These are phyloP conservation scores for Populus deltoides DNA, from an alignment of 345 rosid species.

Conservation along the genomic window DNA sequence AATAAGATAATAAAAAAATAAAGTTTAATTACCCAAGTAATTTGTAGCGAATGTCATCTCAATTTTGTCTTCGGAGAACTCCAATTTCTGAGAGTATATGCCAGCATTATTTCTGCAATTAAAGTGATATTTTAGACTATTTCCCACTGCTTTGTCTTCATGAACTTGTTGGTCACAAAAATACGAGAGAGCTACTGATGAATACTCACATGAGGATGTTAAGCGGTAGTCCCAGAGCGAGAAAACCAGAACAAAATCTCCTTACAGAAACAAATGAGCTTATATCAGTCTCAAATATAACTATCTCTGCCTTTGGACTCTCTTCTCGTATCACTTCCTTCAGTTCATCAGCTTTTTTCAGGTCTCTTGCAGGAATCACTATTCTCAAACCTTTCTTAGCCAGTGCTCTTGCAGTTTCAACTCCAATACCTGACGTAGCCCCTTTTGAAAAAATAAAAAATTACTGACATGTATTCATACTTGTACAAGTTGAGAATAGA, in stretches of 20 bases:
- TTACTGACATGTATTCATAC: background rate
- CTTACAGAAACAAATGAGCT: slow-evolving; percentile 73
- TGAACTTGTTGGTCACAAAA: background rate
- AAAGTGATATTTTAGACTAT: background rate
- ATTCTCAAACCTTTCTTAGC: slow-evolving; percentile 80
- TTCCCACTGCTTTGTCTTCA: background rate
- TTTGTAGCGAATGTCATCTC: slow-evolving; percentile 95
- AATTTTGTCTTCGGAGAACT: slow-evolving; percentile 90
- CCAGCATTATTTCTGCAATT: slow-evolving; percentile 92
- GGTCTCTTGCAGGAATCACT: slow-evolving; percentile 82
- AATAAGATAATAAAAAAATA: background rate
- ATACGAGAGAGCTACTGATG: background rate
- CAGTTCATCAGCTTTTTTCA: slow-evolving; percentile 58
- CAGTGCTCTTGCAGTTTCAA: slow-evolving; percentile 78
- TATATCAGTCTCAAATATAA: slow-evolving; percentile 64
- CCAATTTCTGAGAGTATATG: slow-evolving; percentile 67
- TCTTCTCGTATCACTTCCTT: slow-evolving; percentile 58
- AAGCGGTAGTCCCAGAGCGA: slow-evolving; percentile 66
- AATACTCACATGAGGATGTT: slow-evolving; percentile 77
- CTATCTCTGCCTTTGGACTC: slow-evolving; percentile 55
- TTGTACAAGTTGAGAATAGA: background rate
- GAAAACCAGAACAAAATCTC: slow-evolving; percentile 66
- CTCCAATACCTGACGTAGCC: slow-evolving; percentile 93
- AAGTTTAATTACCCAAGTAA: slow-evolving; percentile 56
- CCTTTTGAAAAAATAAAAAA: slow-evolving; percentile 35